Base-by-base conservation (phyloP, 495 filamentous ascomycete genomes). In the Penicillium angulare region DNA sequence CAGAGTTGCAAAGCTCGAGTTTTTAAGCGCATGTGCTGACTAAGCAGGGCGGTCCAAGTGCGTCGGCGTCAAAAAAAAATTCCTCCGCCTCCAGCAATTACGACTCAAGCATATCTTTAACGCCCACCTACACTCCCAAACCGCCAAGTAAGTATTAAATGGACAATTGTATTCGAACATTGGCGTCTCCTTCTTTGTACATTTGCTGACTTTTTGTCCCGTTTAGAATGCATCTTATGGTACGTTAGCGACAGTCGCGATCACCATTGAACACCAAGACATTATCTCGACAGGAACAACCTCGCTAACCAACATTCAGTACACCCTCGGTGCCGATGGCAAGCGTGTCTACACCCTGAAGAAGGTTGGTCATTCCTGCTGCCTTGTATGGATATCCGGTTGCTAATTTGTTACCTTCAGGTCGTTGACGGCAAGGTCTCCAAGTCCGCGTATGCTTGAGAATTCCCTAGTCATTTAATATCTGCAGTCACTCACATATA, bases 301-400 rank as follows among this genome's bases (percentile, higher is more conserved):
- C 20, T 48, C 39, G 21, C 59, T 60, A 39, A 65, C 49, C 22
- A 29, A 17, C 21, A 15, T 43, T 57, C 42, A 74, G 92, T 95
- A 89, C 82, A 89, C 87, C 46, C 68, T 89, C 66, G 86, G 87
- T 65, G 62, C 81, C 62, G 72, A 79, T 36, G 91, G 90, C 76
- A 89, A 90, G 74, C 86, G 90, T 54, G 62, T 85, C 60, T 98
- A 96, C 82, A 96, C 92, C 7, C 55, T 75, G 52, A 72, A 75
- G 72, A 75, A 75, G 67, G 45, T 48, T 3, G 10, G 45, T 27
- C 7, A n/a, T 39, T 38, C 1, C 6, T 20, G 10, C 8, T 17
- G 10, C 9, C n/a, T 18, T 10, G 5, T 7, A 18, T 41, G 17
- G 13, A 15, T 5, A 27, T 33, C 6, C 4, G n/a, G n/a, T n/a